Evolutionary conservation across 352 stramenopile genomes (phyloP).

Genomic region (Globisporangium iwayamae): DNA sequence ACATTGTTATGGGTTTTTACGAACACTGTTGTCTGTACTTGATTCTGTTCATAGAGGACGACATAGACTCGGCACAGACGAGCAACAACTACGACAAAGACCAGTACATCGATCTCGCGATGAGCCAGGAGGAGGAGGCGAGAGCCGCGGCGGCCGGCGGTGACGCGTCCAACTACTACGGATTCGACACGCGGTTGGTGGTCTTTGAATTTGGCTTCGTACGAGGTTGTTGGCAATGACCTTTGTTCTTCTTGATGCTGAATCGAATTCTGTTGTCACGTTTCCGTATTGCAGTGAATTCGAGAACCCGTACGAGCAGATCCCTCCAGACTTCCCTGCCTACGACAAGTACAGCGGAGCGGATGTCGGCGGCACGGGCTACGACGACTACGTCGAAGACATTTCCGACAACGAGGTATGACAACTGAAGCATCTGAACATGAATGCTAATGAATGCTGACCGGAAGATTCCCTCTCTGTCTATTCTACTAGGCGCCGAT

Average conservation of each 20-base stretch:
- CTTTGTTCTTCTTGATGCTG: no score
- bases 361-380: not conserved
- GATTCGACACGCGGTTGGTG: conserved; percentile 12
- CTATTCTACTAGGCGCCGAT: conserved; percentile 3
- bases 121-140: conserved; percentile 22
- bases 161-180: conserved; percentile 10
- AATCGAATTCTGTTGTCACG: no score
- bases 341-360: conserved; percentile 22
- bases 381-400: conserved; percentile 45
- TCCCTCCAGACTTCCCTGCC: conserved; percentile 16
- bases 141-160: not conserved
- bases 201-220: no score
- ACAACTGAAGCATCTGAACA: not conserved
- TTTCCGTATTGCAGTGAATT: conserved; percentile 31
- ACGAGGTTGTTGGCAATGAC: no score
- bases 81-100: conserved; percentile 24
- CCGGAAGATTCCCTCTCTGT: not conserved
- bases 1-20: not conserved
- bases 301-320: conserved; percentile 36
- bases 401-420: conserved; percentile 67
- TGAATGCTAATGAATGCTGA: not conserved
- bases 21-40: no score
- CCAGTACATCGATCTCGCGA: conserved; percentile 35
- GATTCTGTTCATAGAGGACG: no score
- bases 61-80: not conserved